A percentile compares a stretch with the other conserved stretches of the same genome.
phyloP scores from a whole-genome alignment of 192 early-diverging fungal species.

The Gigaspora rosea region DNA sequence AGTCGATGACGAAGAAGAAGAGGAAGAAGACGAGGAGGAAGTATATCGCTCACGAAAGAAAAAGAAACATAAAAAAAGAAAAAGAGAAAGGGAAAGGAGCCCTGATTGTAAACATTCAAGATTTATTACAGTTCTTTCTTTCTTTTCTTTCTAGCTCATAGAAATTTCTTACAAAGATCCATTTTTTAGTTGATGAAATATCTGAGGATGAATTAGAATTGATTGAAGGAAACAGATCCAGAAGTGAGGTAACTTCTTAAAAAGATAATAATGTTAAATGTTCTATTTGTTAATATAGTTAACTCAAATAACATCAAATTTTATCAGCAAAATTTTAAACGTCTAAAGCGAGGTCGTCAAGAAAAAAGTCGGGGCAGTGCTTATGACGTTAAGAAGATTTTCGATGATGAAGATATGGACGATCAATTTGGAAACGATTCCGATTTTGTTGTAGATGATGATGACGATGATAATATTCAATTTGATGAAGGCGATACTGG shows the following conservation, averaged over 20 bases:
- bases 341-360: constrained; percentile 66
- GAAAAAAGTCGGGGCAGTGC: constrained; percentile 5
- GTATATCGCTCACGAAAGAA: constrained; percentile 38
- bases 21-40: constrained; percentile 56
- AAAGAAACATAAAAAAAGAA: constrained; percentile 42
- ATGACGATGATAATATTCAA: constrained; percentile 27
- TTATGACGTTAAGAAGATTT: constrained; percentile 13
- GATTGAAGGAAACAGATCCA: constrained; percentile 80
- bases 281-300: background rate
- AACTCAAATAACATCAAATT: background rate
- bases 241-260: constrained; percentile 44
- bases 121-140: background rate
- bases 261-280: background rate
- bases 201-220: constrained; percentile 94
- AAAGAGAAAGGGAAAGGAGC: constrained; percentile 56
- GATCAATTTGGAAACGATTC: constrained; percentile 11
- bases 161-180: background rate
- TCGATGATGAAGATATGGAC: constrained; percentile 21
- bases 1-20: constrained; percentile 72
- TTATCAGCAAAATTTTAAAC: constrained; percentile 57
- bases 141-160: background rate
- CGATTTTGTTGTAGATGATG: constrained; percentile 31
- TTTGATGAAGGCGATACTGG: constrained; percentile 28
- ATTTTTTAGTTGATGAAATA: constrained; percentile 66
- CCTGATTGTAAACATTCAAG: constrained; percentile 39